Conservation (phyloP, 768 basidiomycete species). For the Rhizopogon salebrosus region DNA sequence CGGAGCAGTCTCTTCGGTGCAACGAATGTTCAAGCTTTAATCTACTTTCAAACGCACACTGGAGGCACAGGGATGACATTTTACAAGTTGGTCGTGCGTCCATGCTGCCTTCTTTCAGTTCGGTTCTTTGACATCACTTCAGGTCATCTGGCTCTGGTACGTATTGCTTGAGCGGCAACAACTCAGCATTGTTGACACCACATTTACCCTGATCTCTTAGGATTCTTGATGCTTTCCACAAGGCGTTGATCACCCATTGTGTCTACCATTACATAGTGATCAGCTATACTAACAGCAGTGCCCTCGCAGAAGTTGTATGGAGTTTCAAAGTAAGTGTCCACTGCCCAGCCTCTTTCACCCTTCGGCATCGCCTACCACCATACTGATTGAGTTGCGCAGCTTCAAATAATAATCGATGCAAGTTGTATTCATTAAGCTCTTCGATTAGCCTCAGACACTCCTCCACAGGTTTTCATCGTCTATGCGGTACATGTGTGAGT, state of each 20-base stretch:
- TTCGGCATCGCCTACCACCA: background rate
- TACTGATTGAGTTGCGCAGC: background rate
- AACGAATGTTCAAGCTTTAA: background rate
- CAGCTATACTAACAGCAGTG: conserved; percentile 25
- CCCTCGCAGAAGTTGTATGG: conserved; percentile 26
- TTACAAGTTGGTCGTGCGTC: background rate
- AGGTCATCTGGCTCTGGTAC: conserved; percentile 7
- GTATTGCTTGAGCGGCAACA: background rate
- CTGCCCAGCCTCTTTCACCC: too few species aligned
- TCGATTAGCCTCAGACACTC: background rate
- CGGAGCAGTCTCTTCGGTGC: conserved; percentile 2
- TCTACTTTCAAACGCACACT: background rate
- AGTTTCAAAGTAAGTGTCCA: background rate
- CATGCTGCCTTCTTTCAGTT: background rate
- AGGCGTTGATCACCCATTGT: conserved; percentile 28
- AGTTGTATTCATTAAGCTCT: background rate
- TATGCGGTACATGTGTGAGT: background rate
- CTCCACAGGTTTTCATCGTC: background rate
- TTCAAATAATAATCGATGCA: background rate
- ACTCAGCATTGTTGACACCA: background rate
- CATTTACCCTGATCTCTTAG: conserved; percentile 11
- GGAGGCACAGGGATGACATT: background rate
- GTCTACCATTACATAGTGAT: conserved; percentile 33
- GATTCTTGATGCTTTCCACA: conserved; percentile 31
- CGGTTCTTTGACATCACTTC: background rate